Evolutionary conservation across 2,329 filamentous ascomycete species (phyloP).

Genomic region (Penicillium sp.): DNA sequence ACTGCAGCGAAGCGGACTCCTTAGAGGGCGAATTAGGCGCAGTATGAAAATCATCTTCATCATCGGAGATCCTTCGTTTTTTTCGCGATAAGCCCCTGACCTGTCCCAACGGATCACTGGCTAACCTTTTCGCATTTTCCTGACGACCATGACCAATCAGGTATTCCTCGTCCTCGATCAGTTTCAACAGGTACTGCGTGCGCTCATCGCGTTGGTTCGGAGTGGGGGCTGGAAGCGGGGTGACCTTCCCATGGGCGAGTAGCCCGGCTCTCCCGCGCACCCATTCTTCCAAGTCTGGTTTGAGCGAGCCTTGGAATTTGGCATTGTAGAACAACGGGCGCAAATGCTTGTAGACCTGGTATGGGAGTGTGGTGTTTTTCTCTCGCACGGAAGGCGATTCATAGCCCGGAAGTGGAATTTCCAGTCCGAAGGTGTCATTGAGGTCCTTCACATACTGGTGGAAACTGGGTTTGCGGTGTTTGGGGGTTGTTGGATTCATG

Average conservation of each 20-base stretch:
- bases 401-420: slow-evolving; percentile 30
- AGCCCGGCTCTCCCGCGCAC: slow-evolving; percentile 3
- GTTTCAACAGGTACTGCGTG: slow-evolving; percentile 27
- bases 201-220: slow-evolving; percentile 26
- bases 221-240: slow-evolving; percentile 2
- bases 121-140: slow-evolving; percentile 9
- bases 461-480: slow-evolving; percentile 25
- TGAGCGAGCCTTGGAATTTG: slow-evolving; percentile 23
- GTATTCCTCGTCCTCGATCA: slow-evolving; percentile 37
- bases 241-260: background rate
- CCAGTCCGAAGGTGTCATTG: slow-evolving; percentile 37
- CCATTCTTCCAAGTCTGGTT: slow-evolving; percentile 37
- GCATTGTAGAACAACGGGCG: slow-evolving; percentile 32
- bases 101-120: slow-evolving; percentile 5
- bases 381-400: slow-evolving; percentile 19
- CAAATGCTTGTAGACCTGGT: slow-evolving; percentile 31
- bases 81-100: slow-evolving; percentile 7
- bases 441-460: slow-evolving; percentile 31
- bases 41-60: slow-evolving; percentile 29
- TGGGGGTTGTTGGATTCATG: slow-evolving; percentile 21
- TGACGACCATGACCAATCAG: slow-evolving; percentile 21
- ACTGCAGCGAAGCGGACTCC: background rate
- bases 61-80: slow-evolving; percentile 5
- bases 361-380: slow-evolving; percentile 18
- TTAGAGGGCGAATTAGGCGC: slow-evolving; percentile 33